phyloP scores from a whole-genome alignment of 805 yeast genomes.

The Saccharomycopsis selenospora region DNA sequence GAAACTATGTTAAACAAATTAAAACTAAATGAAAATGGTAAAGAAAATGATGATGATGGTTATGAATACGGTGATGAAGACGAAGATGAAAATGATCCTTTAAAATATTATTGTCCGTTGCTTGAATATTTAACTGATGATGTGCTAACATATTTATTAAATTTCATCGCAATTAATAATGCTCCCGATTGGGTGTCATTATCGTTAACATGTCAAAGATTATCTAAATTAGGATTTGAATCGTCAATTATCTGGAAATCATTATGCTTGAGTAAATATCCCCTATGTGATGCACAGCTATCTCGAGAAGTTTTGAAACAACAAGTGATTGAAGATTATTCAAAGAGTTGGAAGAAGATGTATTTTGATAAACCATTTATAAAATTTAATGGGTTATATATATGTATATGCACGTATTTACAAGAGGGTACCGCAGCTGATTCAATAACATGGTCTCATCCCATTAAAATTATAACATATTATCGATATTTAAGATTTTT shows the following conservation, averaged over 20 bases:
- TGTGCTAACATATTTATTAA: constrained; percentile 44
- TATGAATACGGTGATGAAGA: neutral
- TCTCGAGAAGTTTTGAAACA: neutral
- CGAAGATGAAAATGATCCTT: neutral
- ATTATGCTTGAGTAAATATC: constrained; percentile 3
- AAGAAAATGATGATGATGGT: too few relatives aligned
- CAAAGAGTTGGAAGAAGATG: constrained; percentile 42
- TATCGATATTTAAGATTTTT: constrained; percentile 79
- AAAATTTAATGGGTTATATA: constrained; percentile 77
- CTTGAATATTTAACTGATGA: constrained; percentile 49
- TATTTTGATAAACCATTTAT: constrained; percentile 62
- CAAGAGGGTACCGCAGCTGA: constrained; percentile 72
- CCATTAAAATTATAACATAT: constrained; percentile 78
- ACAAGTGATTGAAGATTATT: constrained; percentile 2
- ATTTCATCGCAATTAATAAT: constrained; percentile 37
- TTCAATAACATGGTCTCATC: constrained; percentile 61
- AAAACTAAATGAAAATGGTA: too few relatives aligned
- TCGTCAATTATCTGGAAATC: constrained; percentile 15
- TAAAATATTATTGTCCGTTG: constrained; percentile 28
- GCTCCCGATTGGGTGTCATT: constrained; percentile 63
- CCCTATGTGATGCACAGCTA: constrained; percentile 5
- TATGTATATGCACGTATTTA: constrained; percentile 76
- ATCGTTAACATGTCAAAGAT: constrained; percentile 49
- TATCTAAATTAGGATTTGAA: constrained; percentile 24
- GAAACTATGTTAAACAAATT: neutral